Evolutionary conservation across 305 asterid genomes (phyloP), one percentile per base, ranked within the genome.

Genomic region (Solanum hybrid): DNA sequence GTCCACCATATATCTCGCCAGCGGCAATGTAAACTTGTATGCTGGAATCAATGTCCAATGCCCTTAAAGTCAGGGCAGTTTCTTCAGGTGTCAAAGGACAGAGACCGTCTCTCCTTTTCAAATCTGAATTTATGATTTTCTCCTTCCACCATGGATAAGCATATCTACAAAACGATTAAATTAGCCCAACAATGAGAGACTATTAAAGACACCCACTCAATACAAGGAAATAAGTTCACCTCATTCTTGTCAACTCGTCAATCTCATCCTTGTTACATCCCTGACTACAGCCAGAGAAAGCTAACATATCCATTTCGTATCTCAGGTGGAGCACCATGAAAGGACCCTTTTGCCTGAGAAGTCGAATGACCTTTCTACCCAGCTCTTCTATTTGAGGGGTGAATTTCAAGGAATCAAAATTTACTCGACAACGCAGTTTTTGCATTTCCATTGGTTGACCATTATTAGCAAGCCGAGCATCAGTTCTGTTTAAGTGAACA

Each of bases 141-240:
- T 96, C 98, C 90, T 95, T 96, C 98, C 98, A 96, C 98, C 98
- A 96, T 5, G 98, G 98, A 89, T 95, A 95, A 35, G 96, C 97
- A 91, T 95, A 95, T 90, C 98, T 95, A 69, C 35, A 79, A 24
- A 34, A 89, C 10, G 72, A 34, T 86, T 19, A 89, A 56, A 87
- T 90, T 82, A 91, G 93, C 60, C 31, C 69, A 85, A 32, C 35
- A 87, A 6, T 85, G 60, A 78, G 69, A 27, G 60, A 71, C 35
- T 27, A 87, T 27, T 31, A 71, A 89, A 82, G 42, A 75, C 26
- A 27, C 31, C 2, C 84, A 40, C 60, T 45, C 12, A 27, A 69
- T 26, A 31, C 45, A 51, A 24, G 88, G 77, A 27, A 1, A 71
- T 17, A 22, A 75, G 22, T 45, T 88, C 78, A 94, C 98, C 98